phyloP scores from a whole-genome alignment of 345 rosid genomes.

The Aquilaria malaccensis region DNA sequence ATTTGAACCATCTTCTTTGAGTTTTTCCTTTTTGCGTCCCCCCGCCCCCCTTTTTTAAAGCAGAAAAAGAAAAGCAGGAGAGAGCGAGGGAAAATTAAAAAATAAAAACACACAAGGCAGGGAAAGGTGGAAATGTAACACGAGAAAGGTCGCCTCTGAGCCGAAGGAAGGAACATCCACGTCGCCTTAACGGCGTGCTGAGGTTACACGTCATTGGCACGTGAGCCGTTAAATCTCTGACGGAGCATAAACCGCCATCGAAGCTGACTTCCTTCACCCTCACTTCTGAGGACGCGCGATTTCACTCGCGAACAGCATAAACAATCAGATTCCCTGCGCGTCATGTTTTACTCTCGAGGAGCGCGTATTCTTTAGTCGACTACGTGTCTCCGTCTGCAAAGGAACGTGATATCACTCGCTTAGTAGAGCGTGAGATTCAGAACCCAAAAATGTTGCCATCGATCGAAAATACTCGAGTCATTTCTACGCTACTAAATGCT shows the following conservation, averaged over 20 bases:
- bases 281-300: neutral
- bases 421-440: neutral
- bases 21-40: too few relatives aligned
- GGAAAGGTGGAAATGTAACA: neutral
- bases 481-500: constrained; percentile 3
- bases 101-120: neutral
- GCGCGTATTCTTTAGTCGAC: neutral
- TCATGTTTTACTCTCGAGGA: neutral
- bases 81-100: neutral
- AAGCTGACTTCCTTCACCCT: neutral
- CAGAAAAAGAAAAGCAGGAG: too few relatives aligned
- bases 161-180: neutral
- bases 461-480: constrained; percentile 4
- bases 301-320: neutral
- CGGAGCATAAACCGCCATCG: neutral
- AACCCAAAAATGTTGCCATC: neutral
- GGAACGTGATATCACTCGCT: neutral
- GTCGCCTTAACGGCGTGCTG: neutral
- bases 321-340: neutral
- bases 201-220: neutral
- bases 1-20: too few relatives aligned
- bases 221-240: neutral
- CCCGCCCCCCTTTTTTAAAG: too few relatives aligned
- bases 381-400: too few relatives aligned
- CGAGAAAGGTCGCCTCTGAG: too few relatives aligned